These are phyloP conservation scores for Auriscalpium orientale DNA, from an alignment of 768 basidiomycete genomes.

Conservation along the genomic window DNA sequence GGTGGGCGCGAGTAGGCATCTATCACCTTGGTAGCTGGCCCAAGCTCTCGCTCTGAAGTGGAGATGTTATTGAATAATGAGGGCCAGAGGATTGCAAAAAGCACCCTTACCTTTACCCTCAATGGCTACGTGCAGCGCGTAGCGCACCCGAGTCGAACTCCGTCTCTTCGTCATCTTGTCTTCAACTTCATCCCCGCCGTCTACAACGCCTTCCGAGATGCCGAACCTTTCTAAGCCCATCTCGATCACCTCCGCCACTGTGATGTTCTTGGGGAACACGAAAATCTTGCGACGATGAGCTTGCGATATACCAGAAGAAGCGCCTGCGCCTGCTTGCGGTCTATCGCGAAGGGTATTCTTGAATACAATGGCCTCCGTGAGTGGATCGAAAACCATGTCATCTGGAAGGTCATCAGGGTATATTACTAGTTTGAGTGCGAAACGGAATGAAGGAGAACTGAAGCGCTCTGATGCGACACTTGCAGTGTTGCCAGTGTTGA, in stretches of 20 bases:
- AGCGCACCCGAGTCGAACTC: conserved; percentile 73
- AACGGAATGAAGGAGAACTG: conserved; percentile 76
- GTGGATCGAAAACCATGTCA: conserved; percentile 89
- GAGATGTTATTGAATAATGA: conserved; percentile 1
- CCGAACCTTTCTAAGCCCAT: conserved; percentile 89
- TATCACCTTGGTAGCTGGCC: conserved; percentile 74
- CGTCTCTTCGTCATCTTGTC: conserved; percentile 81
- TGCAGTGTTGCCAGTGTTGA: conserved; percentile 25
- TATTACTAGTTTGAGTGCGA: conserved; percentile 81
- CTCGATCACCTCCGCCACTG: conserved; percentile 95
- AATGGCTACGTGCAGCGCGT: conserved; percentile 57
- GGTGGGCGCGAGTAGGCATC: conserved; percentile 81
- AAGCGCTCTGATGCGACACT: conserved; percentile 65
- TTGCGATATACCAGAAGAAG: conserved; percentile 49
- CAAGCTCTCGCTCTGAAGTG: conserved; percentile 62
- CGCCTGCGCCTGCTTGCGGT: conserved; percentile 29
- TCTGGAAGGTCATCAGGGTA: conserved; percentile 90
- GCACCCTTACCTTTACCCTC: conserved; percentile 55
- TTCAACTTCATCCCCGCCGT: conserved; percentile 97
- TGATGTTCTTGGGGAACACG: conserved; percentile 89
- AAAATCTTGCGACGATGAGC: conserved; percentile 73
- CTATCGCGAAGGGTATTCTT: conserved; percentile 62
- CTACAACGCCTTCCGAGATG: conserved; percentile 93
- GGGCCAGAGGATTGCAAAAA: background rate
- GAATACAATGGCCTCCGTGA: conserved; percentile 91